Conservation (phyloP, 2,329 filamentous ascomycete species). For the Colletotrichum sp. region DNA sequence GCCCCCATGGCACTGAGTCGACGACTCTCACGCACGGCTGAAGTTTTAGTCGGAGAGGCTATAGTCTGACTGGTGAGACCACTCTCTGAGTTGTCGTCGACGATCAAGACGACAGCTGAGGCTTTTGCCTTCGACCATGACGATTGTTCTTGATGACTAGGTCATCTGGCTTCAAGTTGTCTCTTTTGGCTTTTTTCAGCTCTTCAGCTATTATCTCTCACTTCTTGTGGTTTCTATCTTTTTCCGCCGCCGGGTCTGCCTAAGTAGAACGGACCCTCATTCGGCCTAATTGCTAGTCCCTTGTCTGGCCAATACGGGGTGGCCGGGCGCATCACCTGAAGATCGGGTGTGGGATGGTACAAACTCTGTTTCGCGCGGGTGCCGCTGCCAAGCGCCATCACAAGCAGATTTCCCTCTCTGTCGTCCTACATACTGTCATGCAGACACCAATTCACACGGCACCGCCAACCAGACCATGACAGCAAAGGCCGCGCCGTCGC, state of each 20-base stretch:
- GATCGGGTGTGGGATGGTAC: conserved; percentile 6
- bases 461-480: conserved; percentile 6
- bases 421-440: conserved; percentile 10
- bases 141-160: neutral
- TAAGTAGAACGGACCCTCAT: neutral
- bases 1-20: neutral
- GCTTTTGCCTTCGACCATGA: neutral
- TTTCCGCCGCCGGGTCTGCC: neutral
- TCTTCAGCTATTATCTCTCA: neutral
- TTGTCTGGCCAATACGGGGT: conserved; percentile 1
- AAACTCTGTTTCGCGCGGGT: conserved; percentile 20
- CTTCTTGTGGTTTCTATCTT: neutral
- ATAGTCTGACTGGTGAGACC: conserved; percentile 1
- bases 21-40: neutral
- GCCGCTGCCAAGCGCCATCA: conserved; percentile 20
- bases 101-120: neutral
- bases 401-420: conserved; percentile 16
- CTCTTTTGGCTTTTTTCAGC: neutral
- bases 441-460: neutral
- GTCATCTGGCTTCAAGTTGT: neutral
- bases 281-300: neutral
- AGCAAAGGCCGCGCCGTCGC: neutral
- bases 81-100: neutral
- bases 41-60: neutral
- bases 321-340: conserved; percentile 12